phyloP scores from a whole-genome alignment of 139 green algal species.

The Pleodorina starrii region DNA sequence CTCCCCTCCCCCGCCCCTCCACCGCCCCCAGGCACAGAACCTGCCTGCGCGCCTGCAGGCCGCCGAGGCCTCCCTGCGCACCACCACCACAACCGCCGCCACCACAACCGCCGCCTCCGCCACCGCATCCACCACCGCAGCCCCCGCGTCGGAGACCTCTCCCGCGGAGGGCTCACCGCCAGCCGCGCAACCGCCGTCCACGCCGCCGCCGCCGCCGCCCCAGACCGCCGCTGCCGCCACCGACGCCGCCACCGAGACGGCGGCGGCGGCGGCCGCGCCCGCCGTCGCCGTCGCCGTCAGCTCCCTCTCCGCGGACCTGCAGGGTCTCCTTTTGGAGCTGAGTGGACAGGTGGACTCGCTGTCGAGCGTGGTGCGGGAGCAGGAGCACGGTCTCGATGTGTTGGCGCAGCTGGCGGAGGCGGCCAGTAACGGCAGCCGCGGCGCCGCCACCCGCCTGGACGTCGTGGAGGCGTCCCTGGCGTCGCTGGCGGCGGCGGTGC shows the following conservation, averaged over 20 bases:
- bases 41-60: not conserved
- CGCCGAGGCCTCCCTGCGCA: not conserved
- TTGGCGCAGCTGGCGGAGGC: slow-evolving; percentile 33
- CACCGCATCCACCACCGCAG: too few species aligned
- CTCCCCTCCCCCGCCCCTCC: not conserved
- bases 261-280: too few species aligned
- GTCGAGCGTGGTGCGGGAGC: not conserved
- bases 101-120: not conserved
- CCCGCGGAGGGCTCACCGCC: too few species aligned
- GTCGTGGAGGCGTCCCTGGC: slow-evolving; percentile 7
- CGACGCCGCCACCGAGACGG: too few species aligned
- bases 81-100: not conserved
- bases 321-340: not conserved
- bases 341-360: not conserved
- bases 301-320: not conserved
- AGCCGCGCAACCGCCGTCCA: too few species aligned
- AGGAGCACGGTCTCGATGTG: slow-evolving; percentile 48
- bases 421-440: not conserved
- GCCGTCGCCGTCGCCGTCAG: not conserved
- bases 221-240: too few species aligned
- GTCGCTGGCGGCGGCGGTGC: not conserved
- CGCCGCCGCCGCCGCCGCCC: too few species aligned
- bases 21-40: not conserved
- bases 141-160: too few species aligned
- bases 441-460: not conserved